Evolutionary conservation across 768 basidiomycete species (phyloP), one percentile per base, ranked within the genome.

Genomic region (Symmetrospora coprosmae): DNA sequence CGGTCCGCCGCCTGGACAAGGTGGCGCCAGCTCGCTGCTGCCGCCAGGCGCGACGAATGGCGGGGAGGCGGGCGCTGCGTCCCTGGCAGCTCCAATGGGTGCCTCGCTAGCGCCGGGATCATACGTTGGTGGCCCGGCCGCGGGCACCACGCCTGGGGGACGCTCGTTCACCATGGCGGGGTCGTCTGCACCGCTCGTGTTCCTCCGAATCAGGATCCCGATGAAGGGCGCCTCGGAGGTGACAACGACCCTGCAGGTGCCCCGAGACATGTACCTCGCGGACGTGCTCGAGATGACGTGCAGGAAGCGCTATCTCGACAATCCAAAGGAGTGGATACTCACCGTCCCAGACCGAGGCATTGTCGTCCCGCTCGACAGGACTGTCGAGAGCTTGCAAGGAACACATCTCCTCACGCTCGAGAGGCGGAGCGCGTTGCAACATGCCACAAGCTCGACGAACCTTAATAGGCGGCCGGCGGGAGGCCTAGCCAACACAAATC

Each of bases 231-330:
- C 47, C 28, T 33, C 59, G 39, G 65, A 55, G 2, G 39, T 49
- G 14, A 50, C 21, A 4, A 64, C 61, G 16, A 64, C 61, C 2
- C 19, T 69, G 23, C 39, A 66, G 21, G 63, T 68, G 17, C 58
- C 88, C 8, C 82, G 86, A 14, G 88, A 86, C 8, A 94, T 89
- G 84, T 97, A 97, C 71, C 85, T 96, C 81, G 89, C 91, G 67
- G 92, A 97, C 72, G 87, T 87, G 0, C 78, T 94, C 23, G 92
- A 94, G 63, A 76, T 82, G 21, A 83, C 87, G 1, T 88, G 86
- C 70, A 63, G 28, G 40, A 52, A 60, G 48, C 53, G 27, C 16
- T 58, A 65, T 3, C 53, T 50, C 19, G 28, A 63, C 13, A 83
- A 66, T 79, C 84, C 30, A 81, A 61, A 84, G 60, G 84, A 88